Conservation (phyloP, 495 filamentous ascomycete species). For the Cercophora newfieldiana region DNA sequence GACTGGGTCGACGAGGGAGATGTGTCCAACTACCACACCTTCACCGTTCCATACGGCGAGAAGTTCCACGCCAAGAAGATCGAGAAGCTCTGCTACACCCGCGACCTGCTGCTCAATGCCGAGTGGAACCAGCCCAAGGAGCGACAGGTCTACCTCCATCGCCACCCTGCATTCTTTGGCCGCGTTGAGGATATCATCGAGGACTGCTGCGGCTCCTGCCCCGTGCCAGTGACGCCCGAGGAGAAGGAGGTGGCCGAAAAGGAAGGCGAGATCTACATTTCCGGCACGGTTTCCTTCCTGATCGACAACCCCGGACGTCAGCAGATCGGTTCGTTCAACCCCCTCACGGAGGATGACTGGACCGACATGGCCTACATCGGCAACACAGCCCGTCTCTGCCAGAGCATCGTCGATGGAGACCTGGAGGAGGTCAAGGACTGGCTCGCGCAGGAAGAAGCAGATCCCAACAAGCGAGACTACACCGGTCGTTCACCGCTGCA, state of each 20-base stretch:
- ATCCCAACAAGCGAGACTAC: slow-evolving; percentile 68
- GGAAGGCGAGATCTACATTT: slow-evolving; percentile 71
- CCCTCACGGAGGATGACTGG: slow-evolving; percentile 78
- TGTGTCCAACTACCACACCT: slow-evolving; percentile 73
- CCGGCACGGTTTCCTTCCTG: slow-evolving; percentile 69
- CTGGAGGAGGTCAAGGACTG: slow-evolving; percentile 65
- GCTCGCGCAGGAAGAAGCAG: slow-evolving; percentile 59
- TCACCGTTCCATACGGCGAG: slow-evolving; percentile 73
- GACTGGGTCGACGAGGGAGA: slow-evolving; percentile 78
- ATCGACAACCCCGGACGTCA: slow-evolving; percentile 69
- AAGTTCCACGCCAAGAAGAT: slow-evolving; percentile 71
- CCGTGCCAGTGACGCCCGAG: slow-evolving; percentile 63
- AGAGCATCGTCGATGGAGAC: slow-evolving; percentile 73
- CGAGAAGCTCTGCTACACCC: slow-evolving; percentile 75
- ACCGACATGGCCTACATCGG: slow-evolving; percentile 78
- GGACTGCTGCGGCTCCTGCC: slow-evolving; percentile 80
- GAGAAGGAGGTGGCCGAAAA: slow-evolving; percentile 67
- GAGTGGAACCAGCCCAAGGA: slow-evolving; percentile 79
- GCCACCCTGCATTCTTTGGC: slow-evolving; percentile 77
- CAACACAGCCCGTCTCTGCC: slow-evolving; percentile 67
- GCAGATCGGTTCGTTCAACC: slow-evolving; percentile 68
- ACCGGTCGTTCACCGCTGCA: slow-evolving; percentile 79
- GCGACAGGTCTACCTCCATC: slow-evolving; percentile 69
- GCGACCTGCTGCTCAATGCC: slow-evolving; percentile 77
- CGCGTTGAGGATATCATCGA: slow-evolving; percentile 63